Evolutionary conservation across 2,329 filamentous ascomycete genomes (phyloP).

Genomic region (Botrytis aclada): DNA sequence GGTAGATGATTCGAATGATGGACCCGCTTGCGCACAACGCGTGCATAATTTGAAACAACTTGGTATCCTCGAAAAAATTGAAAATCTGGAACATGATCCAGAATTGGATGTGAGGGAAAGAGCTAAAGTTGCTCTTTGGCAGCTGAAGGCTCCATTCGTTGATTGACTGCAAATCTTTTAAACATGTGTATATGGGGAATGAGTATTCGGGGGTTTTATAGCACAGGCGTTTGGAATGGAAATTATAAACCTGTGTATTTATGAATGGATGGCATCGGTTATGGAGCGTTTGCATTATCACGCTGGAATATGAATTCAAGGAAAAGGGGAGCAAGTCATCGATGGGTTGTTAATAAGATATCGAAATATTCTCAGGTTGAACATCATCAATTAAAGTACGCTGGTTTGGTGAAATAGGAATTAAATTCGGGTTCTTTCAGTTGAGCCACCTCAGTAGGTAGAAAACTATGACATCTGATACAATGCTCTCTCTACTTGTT

Average conservation of each 20-base stretch:
- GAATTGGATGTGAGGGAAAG: slow-evolving; percentile 82
- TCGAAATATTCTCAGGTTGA: background rate
- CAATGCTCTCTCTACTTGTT: background rate
- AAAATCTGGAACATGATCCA: slow-evolving; percentile 61
- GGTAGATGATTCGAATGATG: slow-evolving; percentile 70
- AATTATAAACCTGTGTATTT: background rate
- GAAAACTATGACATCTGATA: background rate
- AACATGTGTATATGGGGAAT: background rate
- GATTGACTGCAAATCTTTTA: background rate
- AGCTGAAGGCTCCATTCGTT: slow-evolving; percentile 49
- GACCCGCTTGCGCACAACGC: slow-evolving; percentile 61
- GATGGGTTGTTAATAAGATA: background rate
- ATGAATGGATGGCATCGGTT: slow-evolving; percentile 1
- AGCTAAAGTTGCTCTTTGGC: slow-evolving; percentile 74
- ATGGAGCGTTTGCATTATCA: slow-evolving; percentile 2
- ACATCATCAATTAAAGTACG: background rate
- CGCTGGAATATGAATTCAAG: background rate
- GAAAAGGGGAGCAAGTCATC: background rate
- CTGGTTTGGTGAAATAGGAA: background rate
- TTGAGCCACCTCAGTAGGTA: background rate
- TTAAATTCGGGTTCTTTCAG: background rate
- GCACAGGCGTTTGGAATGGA: slow-evolving; percentile 9
- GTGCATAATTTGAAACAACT: slow-evolving; percentile 66
- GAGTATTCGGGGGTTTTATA: background rate
- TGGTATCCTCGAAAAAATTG: slow-evolving; percentile 66